These are phyloP conservation scores for Paragyromitra xinjiangensis DNA, from an alignment of 495 filamentous ascomycete genomes.

Conservation along the genomic window DNA sequence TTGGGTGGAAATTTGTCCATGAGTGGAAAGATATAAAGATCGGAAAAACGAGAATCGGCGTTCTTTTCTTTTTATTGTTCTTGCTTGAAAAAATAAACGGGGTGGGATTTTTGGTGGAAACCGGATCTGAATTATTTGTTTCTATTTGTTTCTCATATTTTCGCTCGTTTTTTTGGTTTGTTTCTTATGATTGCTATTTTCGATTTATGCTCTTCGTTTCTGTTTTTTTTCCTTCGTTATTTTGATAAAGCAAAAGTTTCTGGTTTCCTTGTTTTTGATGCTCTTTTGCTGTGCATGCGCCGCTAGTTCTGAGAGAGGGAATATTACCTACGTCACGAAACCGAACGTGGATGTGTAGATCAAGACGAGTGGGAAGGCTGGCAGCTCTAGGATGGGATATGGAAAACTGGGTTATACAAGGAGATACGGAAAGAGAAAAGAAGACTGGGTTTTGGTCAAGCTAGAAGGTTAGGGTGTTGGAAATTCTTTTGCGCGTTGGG, in stretches of 20 bases:
- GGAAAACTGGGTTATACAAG: constrained; percentile 33
- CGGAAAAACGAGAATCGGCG: constrained; percentile 51
- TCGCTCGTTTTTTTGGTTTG: constrained; percentile 32
- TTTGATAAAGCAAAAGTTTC: constrained; percentile 51
- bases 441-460: constrained; percentile 45
- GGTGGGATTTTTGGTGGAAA: constrained; percentile 53
- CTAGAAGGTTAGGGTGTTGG: constrained; percentile 50
- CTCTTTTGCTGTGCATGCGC: constrained; percentile 44
- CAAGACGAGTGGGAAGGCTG: constrained; percentile 25
- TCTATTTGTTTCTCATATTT: constrained; percentile 43
- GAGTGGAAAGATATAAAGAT: constrained; percentile 53
- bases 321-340: constrained; percentile 24
- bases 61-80: constrained; percentile 55
- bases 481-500: constrained; percentile 37
- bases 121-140: constrained; percentile 45
- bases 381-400: constrained; percentile 15
- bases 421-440: constrained; percentile 46
- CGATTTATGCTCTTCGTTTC: constrained; percentile 16
- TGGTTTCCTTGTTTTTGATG: constrained; percentile 40
- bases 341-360: constrained; percentile 40
- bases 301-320: constrained; percentile 29
- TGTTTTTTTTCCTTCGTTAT: neutral
- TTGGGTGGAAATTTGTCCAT: constrained; percentile 47
- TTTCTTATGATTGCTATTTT: constrained; percentile 13
- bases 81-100: constrained; percentile 56